Evolutionary conservation across 306 rosid genomes (phyloP).

Genomic region (Calophaca sinica): DNA sequence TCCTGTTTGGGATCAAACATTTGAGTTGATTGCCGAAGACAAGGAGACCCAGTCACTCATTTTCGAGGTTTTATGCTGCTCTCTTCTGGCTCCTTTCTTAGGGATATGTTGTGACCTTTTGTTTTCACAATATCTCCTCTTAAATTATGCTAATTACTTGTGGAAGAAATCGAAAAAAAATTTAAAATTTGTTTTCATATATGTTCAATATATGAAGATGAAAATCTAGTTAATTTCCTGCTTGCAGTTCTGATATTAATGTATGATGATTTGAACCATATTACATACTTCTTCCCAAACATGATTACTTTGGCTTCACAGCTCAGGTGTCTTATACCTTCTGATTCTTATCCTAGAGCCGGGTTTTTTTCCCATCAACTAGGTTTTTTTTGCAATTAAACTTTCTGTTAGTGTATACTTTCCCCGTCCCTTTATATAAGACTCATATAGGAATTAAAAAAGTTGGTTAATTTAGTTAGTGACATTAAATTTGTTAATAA

Average conservation of each 20-base stretch:
- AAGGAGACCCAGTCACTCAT: slow-evolving; percentile 89
- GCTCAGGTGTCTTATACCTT: too few species aligned
- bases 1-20: slow-evolving; percentile 82
- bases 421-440: too few species aligned
- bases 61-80: slow-evolving; percentile 69
- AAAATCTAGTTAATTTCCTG: slow-evolving; percentile 8
- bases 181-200: not conserved
- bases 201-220: slow-evolving; percentile 17
- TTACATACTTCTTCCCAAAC: not conserved
- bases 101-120: slow-evolving; percentile 16
- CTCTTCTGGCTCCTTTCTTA: slow-evolving; percentile 29
- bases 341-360: too few species aligned
- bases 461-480: too few species aligned
- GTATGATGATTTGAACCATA: not conserved
- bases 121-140: not conserved
- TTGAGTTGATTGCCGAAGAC: slow-evolving; percentile 90
- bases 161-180: not conserved
- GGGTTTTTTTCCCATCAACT: too few species aligned
- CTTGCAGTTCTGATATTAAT: not conserved
- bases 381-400: too few species aligned
- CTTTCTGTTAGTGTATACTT: too few species aligned
- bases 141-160: not conserved
- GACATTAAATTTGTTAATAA: too few species aligned
- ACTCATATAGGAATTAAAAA: too few species aligned
- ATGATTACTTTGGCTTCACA: too few species aligned